Evolutionary conservation across 805 yeast species (phyloP).

Genomic region (Metschnikowia hibisci): DNA sequence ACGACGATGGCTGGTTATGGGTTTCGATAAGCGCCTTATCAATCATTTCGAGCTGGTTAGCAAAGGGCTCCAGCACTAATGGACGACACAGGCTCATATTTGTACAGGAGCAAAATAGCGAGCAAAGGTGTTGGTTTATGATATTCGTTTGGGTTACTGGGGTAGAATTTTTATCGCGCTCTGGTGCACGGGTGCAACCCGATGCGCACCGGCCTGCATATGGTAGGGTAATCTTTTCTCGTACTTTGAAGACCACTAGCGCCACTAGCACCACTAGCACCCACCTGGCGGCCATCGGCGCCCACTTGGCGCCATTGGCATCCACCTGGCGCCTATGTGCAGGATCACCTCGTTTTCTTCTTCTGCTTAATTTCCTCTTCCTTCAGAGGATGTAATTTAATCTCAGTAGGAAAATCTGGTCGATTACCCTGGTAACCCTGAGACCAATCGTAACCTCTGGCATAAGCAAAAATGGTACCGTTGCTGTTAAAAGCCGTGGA

Average conservation of each 20-base stretch:
- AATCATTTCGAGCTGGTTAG: conserved; percentile 30
- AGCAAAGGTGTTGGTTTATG: background rate
- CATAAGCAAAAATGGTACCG: conserved; percentile 86
- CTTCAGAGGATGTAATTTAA: conserved; percentile 78
- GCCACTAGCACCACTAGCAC: too few species aligned
- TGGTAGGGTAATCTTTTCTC: background rate
- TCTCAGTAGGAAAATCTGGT: conserved; percentile 67
- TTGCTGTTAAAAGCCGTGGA: conserved; percentile 76
- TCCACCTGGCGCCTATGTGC: background rate
- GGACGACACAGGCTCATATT: conserved; percentile 14
- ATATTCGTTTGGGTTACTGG: background rate
- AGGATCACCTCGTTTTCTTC: conserved; percentile 19
- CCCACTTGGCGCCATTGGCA: background rate
- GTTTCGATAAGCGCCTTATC: conserved; percentile 31
- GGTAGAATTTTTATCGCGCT: background rate
- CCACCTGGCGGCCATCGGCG: background rate
- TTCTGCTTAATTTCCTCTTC: conserved; percentile 81
- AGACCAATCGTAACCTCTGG: conserved; percentile 92
- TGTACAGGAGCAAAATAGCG: too few species aligned
- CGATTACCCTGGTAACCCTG: conserved; percentile 80
- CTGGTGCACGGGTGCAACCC: conserved; percentile 1
- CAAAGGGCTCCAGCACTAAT: conserved; percentile 30
- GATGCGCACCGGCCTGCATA: background rate
- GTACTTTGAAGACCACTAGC: too few species aligned
- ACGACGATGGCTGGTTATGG: conserved; percentile 29